Percentiles rank a stretch among this genome's conserved stretches.
Evolutionary conservation across 148 eudicot species (phyloP).

Genomic region (Suaeda aralocaspica): DNA sequence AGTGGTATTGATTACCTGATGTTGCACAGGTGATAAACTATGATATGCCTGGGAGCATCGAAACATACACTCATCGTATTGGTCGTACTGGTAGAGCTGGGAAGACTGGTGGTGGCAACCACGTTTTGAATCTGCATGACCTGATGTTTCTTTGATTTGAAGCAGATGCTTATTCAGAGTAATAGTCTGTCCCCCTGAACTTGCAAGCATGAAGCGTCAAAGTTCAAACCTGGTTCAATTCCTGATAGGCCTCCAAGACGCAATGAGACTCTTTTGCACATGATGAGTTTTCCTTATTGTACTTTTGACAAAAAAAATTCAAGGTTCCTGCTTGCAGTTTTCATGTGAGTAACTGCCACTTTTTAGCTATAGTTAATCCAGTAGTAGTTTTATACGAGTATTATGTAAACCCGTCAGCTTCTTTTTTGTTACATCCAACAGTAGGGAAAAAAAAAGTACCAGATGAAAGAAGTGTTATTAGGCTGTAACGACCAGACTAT

Average conservation of each 20-base stretch:
- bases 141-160: conserved; percentile 77
- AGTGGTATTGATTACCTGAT: conserved; percentile 64
- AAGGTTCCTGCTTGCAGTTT: conserved; percentile 2
- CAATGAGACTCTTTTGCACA: conserved; percentile 51
- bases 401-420: neutral
- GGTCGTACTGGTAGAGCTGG: conserved; percentile 68
- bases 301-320: neutral
- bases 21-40: conserved; percentile 57
- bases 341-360: conserved; percentile 23
- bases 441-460: no score
- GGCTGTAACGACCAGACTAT: no score
- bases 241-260: conserved; percentile 66
- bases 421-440: neutral
- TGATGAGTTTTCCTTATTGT: conserved; percentile 15
- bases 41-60: conserved; percentile 70
- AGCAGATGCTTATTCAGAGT: conserved; percentile 75
- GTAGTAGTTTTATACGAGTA: no score
- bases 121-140: conserved; percentile 69
- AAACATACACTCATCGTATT: conserved; percentile 57
- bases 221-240: conserved; percentile 53
- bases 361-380: neutral
- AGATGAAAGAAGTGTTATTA: no score
- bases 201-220: conserved; percentile 67
- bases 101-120: conserved; percentile 63
- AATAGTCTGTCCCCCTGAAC: conserved; percentile 83